Base-by-base conservation (phyloP, 2,329 filamentous ascomycete species). In the Trichoderma gracile region DNA sequence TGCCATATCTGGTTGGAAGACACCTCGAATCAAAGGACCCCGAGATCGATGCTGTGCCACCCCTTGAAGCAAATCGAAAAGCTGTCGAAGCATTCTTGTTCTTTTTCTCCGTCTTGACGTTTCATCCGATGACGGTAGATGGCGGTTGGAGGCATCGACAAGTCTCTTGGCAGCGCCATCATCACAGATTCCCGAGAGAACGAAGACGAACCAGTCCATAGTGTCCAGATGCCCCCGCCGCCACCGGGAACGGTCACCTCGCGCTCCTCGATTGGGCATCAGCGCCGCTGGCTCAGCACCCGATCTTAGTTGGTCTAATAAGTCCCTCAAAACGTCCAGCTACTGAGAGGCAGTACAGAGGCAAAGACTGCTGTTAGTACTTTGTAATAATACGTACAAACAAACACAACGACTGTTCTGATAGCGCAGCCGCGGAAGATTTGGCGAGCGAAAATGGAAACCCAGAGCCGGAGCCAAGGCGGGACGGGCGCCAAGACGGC, bases 111-210 rank as follows among this genome's bases (percentile, higher is more conserved):
- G 7, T 33, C 23, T 43, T 53, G 47, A 45, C 19, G 58, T 62
- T 62, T 62, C 58, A 62, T 40, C 43, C 25, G 27, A 49, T 62
- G 49, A 33, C 58, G 58, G 49, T 19, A 62, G 58, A 62, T 62
- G 58, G 49, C 25, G 27, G 47, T 17, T 60, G 57, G 52, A 52
- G 47, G 57, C 47, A 62, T 54, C n/a, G 49, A 50, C 40, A 62
- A 62, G 58, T 38, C 25, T 62, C 58, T 62, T 62, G 49, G 58
- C 58, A 45, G 30, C 58, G 49, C 49, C 57, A 52, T 60, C 56
- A 60, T 60, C 57, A 47, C 47, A 60, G 58, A 53, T 62, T 62
- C 58, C 58, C 58, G 58, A 62, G 49, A 1, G 2, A 4, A 46
- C 17, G 25, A 25, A 33, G 40, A 33, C 25, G 43, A 21, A 43